These are phyloP conservation scores for Aquanectria penicillioides DNA, from an alignment of 2,329 filamentous ascomycete species.

Conservation along the genomic window DNA sequence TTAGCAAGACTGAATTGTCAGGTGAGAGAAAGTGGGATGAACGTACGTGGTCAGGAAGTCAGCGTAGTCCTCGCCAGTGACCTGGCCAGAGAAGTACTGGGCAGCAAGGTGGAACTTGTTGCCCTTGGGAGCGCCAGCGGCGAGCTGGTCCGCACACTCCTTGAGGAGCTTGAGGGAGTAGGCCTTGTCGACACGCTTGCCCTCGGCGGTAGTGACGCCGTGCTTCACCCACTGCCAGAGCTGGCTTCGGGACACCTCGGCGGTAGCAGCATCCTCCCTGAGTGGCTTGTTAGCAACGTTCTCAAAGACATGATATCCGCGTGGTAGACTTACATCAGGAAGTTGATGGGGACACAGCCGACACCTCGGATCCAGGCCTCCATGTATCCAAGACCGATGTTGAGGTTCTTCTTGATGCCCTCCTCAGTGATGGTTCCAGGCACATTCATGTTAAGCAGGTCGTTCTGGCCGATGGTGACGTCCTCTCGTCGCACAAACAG, in stretches of 20 bases:
- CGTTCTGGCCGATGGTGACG: slow-evolving; percentile 84
- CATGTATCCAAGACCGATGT: slow-evolving; percentile 98
- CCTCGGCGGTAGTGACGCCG: slow-evolving; percentile 80
- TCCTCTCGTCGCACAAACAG: slow-evolving; percentile 91
- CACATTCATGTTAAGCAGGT: slow-evolving; percentile 98
- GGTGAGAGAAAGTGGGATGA: neutral
- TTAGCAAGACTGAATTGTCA: slow-evolving; percentile 20
- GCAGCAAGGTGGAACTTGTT: slow-evolving; percentile 93
- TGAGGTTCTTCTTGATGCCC: slow-evolving; percentile 96
- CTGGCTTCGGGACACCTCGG: slow-evolving; percentile 93
- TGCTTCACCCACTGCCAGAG: slow-evolving; percentile 95
- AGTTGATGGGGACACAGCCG: slow-evolving; percentile 97
- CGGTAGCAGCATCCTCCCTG: slow-evolving; percentile 98
- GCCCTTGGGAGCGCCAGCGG: slow-evolving; percentile 79
- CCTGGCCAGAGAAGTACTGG: slow-evolving; percentile 91
- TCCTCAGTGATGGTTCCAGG: slow-evolving; percentile 91
- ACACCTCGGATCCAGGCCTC: slow-evolving; percentile 96
- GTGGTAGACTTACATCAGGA: no score
- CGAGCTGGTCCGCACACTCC: slow-evolving; percentile 83
- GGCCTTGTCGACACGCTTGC: slow-evolving; percentile 91
- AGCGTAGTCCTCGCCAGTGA: slow-evolving; percentile 96
- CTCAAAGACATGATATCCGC: no score
- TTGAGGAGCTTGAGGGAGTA: slow-evolving; percentile 88
- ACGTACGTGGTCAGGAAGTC: slow-evolving; percentile 90
- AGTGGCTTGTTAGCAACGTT: no score